Evolutionary conservation across 805 yeast genomes (phyloP).

Genomic region (Candida stauntonica): DNA sequence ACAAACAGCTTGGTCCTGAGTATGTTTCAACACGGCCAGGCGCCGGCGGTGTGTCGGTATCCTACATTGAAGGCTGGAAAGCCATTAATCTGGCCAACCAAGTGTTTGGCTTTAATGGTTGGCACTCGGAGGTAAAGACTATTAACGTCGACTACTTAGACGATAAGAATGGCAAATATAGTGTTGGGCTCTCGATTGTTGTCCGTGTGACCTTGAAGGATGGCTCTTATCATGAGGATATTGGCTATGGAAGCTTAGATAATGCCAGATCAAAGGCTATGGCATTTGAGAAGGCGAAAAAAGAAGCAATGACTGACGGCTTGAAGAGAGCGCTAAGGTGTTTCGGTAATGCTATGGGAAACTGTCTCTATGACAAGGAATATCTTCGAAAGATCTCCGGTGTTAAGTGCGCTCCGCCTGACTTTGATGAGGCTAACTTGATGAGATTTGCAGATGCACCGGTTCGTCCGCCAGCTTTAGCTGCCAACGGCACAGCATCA

Average conservation of each 20-base stretch:
- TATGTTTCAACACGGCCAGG: slow-evolving; percentile 73
- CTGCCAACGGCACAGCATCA: neutral
- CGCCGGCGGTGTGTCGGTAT: slow-evolving; percentile 63
- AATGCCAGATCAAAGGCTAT: slow-evolving; percentile 66
- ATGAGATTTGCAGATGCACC: slow-evolving; percentile 30
- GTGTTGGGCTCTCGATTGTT: slow-evolving; percentile 67
- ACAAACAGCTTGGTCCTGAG: slow-evolving; percentile 65
- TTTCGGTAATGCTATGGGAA: slow-evolving; percentile 80
- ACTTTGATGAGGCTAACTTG: slow-evolving; percentile 39
- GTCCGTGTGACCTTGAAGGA: slow-evolving; percentile 70
- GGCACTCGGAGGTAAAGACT: slow-evolving; percentile 68
- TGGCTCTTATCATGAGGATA: slow-evolving; percentile 78
- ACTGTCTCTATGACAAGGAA: slow-evolving; percentile 76
- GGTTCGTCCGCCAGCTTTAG: slow-evolving; percentile 16
- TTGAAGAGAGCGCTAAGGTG: slow-evolving; percentile 73
- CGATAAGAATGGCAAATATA: slow-evolving; percentile 50
- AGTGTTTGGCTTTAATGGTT: slow-evolving; percentile 79
- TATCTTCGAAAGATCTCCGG: slow-evolving; percentile 45
- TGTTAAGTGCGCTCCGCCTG: slow-evolving; percentile 41
- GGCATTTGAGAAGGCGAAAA: slow-evolving; percentile 81
- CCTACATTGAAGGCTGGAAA: slow-evolving; percentile 81
- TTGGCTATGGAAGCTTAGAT: slow-evolving; percentile 81
- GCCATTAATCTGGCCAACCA: slow-evolving; percentile 76
- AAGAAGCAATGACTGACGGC: slow-evolving; percentile 82
- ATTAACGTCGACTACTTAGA: slow-evolving; percentile 70